Evolutionary conservation across 306 rosid species (phyloP).

Genomic region (Myrica gale): DNA sequence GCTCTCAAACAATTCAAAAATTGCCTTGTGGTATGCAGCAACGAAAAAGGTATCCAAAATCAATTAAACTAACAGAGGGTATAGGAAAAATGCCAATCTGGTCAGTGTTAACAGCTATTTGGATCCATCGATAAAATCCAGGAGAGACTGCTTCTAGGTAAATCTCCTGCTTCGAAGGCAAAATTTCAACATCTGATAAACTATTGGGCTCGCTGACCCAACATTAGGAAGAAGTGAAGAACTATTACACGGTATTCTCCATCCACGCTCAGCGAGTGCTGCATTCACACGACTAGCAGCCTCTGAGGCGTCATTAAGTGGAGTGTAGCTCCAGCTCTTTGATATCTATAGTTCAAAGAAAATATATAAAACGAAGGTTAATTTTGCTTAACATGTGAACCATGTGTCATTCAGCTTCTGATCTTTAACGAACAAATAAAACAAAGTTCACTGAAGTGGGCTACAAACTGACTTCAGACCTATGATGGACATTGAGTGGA

Average conservation of each 20-base stretch:
- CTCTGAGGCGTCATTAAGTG: conserved; percentile 74
- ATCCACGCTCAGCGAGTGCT: conserved; percentile 74
- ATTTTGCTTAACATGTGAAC: not conserved
- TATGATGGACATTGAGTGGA: not conserved
- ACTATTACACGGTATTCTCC: conserved; percentile 49
- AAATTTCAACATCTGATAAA: not conserved
- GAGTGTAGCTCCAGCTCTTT: conserved; percentile 76
- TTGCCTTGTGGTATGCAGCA: not conserved
- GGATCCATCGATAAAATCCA: not conserved
- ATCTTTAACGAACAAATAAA: conserved; percentile 1
- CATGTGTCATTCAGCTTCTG: not conserved
- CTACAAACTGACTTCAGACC: not conserved
- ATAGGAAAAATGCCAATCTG: not conserved
- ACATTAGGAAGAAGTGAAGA: not conserved
- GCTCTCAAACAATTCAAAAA: conserved; percentile 3
- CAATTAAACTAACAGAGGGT: not conserved
- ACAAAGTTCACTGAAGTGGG: not conserved
- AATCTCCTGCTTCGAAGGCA: not conserved
- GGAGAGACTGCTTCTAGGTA: not conserved
- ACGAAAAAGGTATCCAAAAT: not conserved
- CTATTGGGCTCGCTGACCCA: not conserved
- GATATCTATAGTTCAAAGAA: conserved; percentile 48
- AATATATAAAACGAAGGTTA: not conserved
- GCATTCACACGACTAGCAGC: conserved; percentile 59
- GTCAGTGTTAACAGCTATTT: not conserved